Percentiles rank a stretch among this genome's conserved stretches.
Conservation (phyloP, 2,329 filamentous ascomycete species). For the Monosporascus sp. region DNA sequence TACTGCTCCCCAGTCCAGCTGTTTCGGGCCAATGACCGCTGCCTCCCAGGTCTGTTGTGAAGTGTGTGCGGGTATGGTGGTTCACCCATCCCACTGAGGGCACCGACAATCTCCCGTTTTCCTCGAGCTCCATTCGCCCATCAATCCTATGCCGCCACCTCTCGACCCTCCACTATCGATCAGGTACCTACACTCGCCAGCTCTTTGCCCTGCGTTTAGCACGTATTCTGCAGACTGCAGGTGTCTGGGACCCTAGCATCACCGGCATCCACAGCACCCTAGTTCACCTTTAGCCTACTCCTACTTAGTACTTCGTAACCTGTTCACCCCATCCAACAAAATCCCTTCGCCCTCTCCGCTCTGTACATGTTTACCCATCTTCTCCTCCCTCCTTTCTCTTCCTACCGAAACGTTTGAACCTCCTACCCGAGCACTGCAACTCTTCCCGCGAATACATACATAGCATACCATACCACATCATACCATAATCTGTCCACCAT, state of each 20-base stretch:
- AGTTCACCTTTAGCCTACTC: background rate
- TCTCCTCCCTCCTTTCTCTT: slow-evolving; percentile 9
- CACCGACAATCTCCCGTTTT: background rate
- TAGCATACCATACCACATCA: background rate
- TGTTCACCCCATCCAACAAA: slow-evolving; percentile 16
- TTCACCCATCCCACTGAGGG: background rate
- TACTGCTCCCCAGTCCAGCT: too few species aligned
- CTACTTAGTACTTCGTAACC: background rate
- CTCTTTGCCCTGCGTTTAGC: background rate
- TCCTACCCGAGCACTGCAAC: slow-evolving; percentile 1
- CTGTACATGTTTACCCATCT: slow-evolving; percentile 8
- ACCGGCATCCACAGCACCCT: background rate
- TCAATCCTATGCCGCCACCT: background rate
- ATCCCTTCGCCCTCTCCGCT: slow-evolving; percentile 21
- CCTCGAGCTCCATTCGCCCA: background rate
- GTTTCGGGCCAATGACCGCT: background rate
- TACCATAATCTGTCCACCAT: background rate
- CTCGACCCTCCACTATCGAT: background rate
- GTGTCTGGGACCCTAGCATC: background rate
- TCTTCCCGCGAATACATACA: background rate
- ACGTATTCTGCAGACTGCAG: background rate
- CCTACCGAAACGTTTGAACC: slow-evolving; percentile 2
- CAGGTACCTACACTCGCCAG: background rate
- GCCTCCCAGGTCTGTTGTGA: background rate
- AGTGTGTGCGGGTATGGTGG: too few species aligned